Percentiles rank a stretch among this genome's conserved stretches.
Evolutionary conservation across 495 filamentous ascomycete species (phyloP).

Genomic region (Geopyxis carbonaria): DNA sequence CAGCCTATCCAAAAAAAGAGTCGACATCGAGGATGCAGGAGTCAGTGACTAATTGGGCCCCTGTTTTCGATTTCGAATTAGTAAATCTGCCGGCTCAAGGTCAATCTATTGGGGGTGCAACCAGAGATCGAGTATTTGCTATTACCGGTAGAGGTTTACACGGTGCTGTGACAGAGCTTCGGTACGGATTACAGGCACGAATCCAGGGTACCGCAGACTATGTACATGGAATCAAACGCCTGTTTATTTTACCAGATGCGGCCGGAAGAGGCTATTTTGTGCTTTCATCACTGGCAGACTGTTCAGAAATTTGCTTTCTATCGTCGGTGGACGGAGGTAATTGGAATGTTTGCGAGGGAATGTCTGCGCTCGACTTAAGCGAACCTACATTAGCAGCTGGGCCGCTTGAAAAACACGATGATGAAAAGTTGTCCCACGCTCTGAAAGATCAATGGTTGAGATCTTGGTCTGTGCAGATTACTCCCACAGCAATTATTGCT

Average conservation of each 20-base stretch:
- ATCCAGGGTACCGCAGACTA: slow-evolving; percentile 28
- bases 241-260: slow-evolving; percentile 23
- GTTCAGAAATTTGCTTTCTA: slow-evolving; percentile 21
- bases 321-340: slow-evolving; percentile 19
- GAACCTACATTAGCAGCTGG: slow-evolving; percentile 23
- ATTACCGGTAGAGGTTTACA: slow-evolving; percentile 39
- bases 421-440: background rate
- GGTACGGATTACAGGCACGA: slow-evolving; percentile 51
- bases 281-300: slow-evolving; percentile 17
- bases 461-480: slow-evolving; percentile 19
- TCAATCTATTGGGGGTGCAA: slow-evolving; percentile 11
- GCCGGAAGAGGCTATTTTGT: slow-evolving; percentile 20
- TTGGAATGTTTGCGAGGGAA: slow-evolving; percentile 2
- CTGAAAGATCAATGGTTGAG: slow-evolving; percentile 10
- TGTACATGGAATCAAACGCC: slow-evolving; percentile 16
- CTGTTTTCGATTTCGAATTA: slow-evolving; percentile 49
- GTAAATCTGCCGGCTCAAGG: slow-evolving; percentile 17
- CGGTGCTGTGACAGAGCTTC: slow-evolving; percentile 51
- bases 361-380: slow-evolving; percentile 15
- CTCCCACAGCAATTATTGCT: slow-evolving; percentile 17
- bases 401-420: background rate
- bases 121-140: slow-evolving; percentile 38
- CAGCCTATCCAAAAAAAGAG: slow-evolving; percentile 21
- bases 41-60: slow-evolving; percentile 68
- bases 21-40: slow-evolving; percentile 30